These are phyloP conservation scores for Obelidium mucronatum DNA, from an alignment of 192 early-diverging fungal genomes.

Conservation along the genomic window DNA sequence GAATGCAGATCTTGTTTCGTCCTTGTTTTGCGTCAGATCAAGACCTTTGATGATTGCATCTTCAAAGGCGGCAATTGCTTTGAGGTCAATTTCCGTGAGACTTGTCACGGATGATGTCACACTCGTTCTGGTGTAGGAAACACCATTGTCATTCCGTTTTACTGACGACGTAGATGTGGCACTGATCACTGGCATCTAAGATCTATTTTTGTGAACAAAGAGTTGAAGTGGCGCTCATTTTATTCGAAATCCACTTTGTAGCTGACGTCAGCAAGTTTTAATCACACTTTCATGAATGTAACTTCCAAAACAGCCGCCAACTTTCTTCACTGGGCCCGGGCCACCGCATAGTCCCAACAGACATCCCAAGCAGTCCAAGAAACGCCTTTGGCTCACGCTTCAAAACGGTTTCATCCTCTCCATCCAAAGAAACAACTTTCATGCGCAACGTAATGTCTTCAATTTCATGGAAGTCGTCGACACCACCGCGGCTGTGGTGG, in stretches of 20 bases:
- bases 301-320: constrained; percentile 10
- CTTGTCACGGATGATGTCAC: too few species aligned
- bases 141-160: too few species aligned
- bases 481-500: too few species aligned
- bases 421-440: not conserved
- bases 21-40: not conserved
- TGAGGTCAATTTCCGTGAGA: not conserved
- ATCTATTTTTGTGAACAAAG: too few species aligned
- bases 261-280: too few species aligned
- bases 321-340: not conserved
- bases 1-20: not conserved
- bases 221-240: too few species aligned
- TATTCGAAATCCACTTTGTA: too few species aligned
- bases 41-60: not conserved
- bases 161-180: too few species aligned
- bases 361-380: not conserved
- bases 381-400: not conserved
- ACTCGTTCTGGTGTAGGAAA: too few species aligned
- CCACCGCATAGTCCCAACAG: constrained; percentile 3
- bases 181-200: too few species aligned
- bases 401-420: not conserved
- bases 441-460: not conserved
- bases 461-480: not conserved
- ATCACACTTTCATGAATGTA: not conserved
- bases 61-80: constrained; percentile 2